Evolutionary conservation across 495 filamentous ascomycete species (phyloP).

Genomic region (Penicillium verhagenii): DNA sequence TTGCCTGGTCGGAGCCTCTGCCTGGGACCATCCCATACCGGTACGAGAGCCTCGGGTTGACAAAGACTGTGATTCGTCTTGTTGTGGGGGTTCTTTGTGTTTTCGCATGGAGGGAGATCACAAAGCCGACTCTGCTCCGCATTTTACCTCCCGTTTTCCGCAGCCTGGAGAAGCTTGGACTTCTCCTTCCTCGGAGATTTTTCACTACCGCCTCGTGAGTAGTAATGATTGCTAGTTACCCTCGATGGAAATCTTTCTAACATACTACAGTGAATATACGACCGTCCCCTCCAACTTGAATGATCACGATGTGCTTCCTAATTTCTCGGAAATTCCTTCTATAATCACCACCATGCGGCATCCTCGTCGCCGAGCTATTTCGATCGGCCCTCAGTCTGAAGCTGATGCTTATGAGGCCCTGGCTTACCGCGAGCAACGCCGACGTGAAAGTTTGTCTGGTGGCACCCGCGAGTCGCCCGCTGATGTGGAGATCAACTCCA

Average conservation of each 20-base stretch:
- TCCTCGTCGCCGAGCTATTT: constrained; percentile 76
- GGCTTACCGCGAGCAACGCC: constrained; percentile 81
- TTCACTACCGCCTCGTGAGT: constrained; percentile 81
- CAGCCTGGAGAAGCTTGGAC: constrained; percentile 72
- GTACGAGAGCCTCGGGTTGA: constrained; percentile 59
- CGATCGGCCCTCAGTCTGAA: constrained; percentile 89
- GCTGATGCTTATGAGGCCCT: constrained; percentile 95
- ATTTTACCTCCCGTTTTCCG: constrained; percentile 84
- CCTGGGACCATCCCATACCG: constrained; percentile 65
- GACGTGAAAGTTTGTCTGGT: constrained; percentile 67
- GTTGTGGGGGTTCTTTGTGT: constrained; percentile 76
- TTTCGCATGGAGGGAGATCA: constrained; percentile 83
- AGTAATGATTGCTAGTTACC: constrained; percentile 24
- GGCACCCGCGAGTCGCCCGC: constrained; percentile 27
- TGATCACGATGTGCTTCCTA: constrained; percentile 84
- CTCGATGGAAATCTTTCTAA: neutral
- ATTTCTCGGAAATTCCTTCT: constrained; percentile 76
- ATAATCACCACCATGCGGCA: constrained; percentile 77
- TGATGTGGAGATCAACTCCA: constrained; percentile 20
- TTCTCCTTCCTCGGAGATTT: constrained; percentile 78
- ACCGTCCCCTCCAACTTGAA: constrained; percentile 73
- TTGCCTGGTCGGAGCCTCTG: constrained; percentile 56
- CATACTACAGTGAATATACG: constrained; percentile 66
- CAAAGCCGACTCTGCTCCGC: constrained; percentile 78
- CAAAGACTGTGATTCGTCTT: constrained; percentile 60